Base-by-base conservation (phyloP, 2,329 filamentous ascomycete species). In the Cordyceps farinosa region DNA sequence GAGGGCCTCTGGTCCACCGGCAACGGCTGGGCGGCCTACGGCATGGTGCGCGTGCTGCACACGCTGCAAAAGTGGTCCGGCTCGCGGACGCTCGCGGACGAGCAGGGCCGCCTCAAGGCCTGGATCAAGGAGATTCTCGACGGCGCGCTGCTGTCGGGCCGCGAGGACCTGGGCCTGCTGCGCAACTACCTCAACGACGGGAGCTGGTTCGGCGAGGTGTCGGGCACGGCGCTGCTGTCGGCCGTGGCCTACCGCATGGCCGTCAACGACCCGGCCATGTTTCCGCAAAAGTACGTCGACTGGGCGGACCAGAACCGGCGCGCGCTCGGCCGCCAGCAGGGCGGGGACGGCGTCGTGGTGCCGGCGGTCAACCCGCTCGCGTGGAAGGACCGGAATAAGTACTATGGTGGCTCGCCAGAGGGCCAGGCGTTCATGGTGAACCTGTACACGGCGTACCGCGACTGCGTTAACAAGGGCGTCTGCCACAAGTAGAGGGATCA, bases 61-160 rank as follows among this genome's bases (percentile, higher is more conserved):
- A 66, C 65, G 7, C 50, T 65, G 9, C 65, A 66, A 44, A 65
- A 65, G 60, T 66, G 65, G 65, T 55, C 57, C 27, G 62, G 47
- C 10, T 62, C 62, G 9, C 48, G 45, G 9, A 38, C 30, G 10
- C 52, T 63, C 55, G 32, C 11, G 38, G 40, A 40, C 36, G 45
- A 65, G 45, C 55, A 56, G 1, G 38, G 11, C 29, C 34, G 62
- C 44, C 62, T 65, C 47, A 65, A 65, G 47, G 8, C 17, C 5
- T 65, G 64, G 64, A 65, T 65, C 53, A 64, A 64, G 58, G 64
- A 65, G 62, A 65, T 65, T 30, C 64, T 65, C 10, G 62, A 65
- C 58, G 64, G 64, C 22, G 62, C 62, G 5, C 47, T 64, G 42
- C 51, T 59, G 15, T 64, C 62, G 1, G 45, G 58, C 40, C 17